A percentile compares a stretch with the other conserved stretches of the same genome.
phyloP scores from a whole-genome alignment of 768 basidiomycete genomes.

The Amanita rubescens region DNA sequence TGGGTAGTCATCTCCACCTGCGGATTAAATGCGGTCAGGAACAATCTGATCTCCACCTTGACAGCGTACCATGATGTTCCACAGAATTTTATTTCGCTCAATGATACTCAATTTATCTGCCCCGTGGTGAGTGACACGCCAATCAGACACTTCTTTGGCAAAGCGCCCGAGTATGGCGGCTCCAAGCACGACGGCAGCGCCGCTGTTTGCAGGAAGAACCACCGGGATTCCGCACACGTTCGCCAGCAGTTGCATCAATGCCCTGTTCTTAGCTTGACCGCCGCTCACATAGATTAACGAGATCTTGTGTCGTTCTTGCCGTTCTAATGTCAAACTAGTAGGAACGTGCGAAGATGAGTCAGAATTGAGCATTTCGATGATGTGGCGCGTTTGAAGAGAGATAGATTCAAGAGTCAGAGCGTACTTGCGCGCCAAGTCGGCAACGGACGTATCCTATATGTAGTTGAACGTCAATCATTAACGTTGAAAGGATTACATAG shows the following conservation, averaged over 20 bases:
- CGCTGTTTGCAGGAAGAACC: conserved; percentile 68
- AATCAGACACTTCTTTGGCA: conserved; percentile 45
- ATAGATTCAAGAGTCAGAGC: conserved; percentile 89
- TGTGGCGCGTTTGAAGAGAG: conserved; percentile 90
- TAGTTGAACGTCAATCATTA: background rate
- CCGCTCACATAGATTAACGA: conserved; percentile 87
- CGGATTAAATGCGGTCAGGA: background rate
- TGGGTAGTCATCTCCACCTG: conserved; percentile 90
- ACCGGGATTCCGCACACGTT: conserved; percentile 78
- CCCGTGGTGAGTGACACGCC: conserved; percentile 4
- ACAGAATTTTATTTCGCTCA: conserved; percentile 60
- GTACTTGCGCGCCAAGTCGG: conserved; percentile 86
- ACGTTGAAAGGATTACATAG: background rate
- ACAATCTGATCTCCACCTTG: background rate
- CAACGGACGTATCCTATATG: conserved; percentile 55
- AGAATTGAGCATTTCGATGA: conserved; percentile 82
- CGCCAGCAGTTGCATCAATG: conserved; percentile 86
- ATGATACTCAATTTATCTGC: conserved; percentile 25
- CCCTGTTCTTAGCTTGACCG: conserved; percentile 85
- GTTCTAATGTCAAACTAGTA: background rate
- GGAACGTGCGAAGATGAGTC: conserved; percentile 10
- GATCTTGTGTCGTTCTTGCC: conserved; percentile 63
- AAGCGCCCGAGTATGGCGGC: conserved; percentile 91
- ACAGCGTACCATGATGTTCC: conserved; percentile 80
- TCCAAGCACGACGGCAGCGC: conserved; percentile 84